A percentile compares a stretch with the other conserved stretches of the same genome.
Evolutionary conservation across 78 protist species (phyloP).

Genomic region (Isochrysis galbana): DNA sequence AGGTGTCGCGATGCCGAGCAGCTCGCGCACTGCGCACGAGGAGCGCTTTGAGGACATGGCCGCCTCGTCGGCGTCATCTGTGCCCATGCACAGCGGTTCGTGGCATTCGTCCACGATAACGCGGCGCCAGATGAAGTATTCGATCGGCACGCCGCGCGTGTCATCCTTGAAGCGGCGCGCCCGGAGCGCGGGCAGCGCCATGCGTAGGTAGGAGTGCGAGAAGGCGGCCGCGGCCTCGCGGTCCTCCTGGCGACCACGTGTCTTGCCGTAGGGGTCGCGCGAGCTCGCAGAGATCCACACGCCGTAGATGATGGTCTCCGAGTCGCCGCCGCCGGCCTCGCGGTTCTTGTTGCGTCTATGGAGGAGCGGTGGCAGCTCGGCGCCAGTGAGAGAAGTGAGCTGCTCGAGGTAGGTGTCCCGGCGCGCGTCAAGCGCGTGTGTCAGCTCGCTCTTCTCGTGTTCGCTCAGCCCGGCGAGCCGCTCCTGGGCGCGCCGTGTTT

Average conservation of each 20-base stretch:
- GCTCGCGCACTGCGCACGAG: background rate
- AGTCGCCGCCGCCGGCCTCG: background rate
- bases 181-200: background rate
- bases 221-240: conserved; percentile 1
- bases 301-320: background rate
- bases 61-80: background rate
- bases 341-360: background rate
- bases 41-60: background rate
- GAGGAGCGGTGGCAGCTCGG: background rate
- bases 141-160: background rate
- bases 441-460: background rate
- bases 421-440: background rate
- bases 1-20: background rate
- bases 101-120: background rate
- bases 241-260: background rate
- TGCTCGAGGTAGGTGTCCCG: background rate
- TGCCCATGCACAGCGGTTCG: background rate
- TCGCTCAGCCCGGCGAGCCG: background rate
- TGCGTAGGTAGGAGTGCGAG: background rate
- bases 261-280: conserved; percentile 1
- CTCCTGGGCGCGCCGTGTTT: background rate
- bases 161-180: background rate
- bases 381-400: background rate
- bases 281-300: background rate
- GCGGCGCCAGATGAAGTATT: background rate